Evolutionary conservation across 2,329 filamentous ascomycete species (phyloP).

Genomic region (Dactylellina drechsleri): DNA sequence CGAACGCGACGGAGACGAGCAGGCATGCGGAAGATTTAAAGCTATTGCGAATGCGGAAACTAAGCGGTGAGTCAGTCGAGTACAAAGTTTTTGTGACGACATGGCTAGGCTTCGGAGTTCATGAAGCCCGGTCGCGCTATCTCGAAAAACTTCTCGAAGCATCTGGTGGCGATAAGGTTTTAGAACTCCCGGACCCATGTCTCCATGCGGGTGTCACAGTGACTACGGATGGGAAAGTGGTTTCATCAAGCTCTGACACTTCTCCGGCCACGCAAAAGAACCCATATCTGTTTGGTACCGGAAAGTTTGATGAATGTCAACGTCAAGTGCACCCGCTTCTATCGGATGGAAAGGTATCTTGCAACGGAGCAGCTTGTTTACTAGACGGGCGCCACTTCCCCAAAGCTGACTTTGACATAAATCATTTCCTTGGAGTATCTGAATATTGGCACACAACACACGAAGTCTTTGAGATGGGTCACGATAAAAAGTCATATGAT

Average conservation of each 20-base stretch:
- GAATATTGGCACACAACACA: constrained; percentile 99
- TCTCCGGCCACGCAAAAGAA: constrained; percentile 59
- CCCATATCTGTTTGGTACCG: constrained; percentile 79
- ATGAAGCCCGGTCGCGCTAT: constrained; percentile 87
- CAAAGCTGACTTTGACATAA: constrained; percentile 94
- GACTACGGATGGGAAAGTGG: constrained; percentile 73
- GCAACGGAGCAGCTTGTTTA: constrained; percentile 83
- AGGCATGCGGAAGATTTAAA: constrained; percentile 92
- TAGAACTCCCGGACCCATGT: constrained; percentile 88
- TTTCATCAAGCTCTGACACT: constrained; percentile 59
- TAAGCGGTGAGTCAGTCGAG: constrained; percentile 80
- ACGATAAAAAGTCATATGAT: constrained; percentile 84
- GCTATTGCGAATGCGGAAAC: constrained; percentile 80
- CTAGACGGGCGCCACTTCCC: constrained; percentile 92
- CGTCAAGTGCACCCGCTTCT: constrained; percentile 83
- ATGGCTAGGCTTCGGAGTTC: constrained; percentile 97
- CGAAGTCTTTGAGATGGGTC: constrained; percentile 82
- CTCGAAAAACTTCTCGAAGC: constrained; percentile 78
- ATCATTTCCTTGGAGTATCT: constrained; percentile 96
- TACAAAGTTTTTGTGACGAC: constrained; percentile 94
- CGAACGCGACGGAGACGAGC: constrained; percentile 86
- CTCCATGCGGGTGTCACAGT: constrained; percentile 80
- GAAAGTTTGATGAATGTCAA: constrained; percentile 85
- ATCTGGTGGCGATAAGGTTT: constrained; percentile 68
- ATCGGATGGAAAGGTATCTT: constrained; percentile 84